Base-by-base conservation (phyloP, 805 yeast genomes). In the Kluyveromyces wickerhamii region DNA sequence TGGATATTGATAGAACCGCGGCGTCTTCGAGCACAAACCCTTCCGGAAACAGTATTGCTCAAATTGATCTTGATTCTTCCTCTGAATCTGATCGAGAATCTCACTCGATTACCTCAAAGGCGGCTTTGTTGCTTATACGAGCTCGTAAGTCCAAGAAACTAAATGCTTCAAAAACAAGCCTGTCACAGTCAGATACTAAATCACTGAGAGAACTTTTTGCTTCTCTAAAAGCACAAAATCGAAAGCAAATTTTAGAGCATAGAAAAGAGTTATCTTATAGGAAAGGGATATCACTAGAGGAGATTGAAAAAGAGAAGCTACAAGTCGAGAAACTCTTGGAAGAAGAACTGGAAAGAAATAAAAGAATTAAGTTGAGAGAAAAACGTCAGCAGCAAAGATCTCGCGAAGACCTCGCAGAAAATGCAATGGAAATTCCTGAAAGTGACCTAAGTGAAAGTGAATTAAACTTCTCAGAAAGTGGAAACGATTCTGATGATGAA, bases 271-370 rank as follows among this genome's bases (percentile, higher is more conserved):
- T 59, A 2, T 52, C 67, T 25, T 62, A 64, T n/a, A 61, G 63
- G 27, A 62, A 71, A 26, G 71, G 67, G 34, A 52, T 60, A 33
- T 71, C 65, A 27, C 36, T 68, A 48, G 59, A 49, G 24, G 54
- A 48, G 18, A 48, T 59, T 9, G 53, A 63, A 43, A 57, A 73
- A 60, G 60, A 57, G 34, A 64, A 62, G 37, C 54, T 52, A 23
- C 40, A 47, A 9, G 51, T 48, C 1, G 58, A 51, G 21, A 43
- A 49, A 27, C 48, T 57, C 41, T 56, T 74, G 43, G 72, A 72
- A 42, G 62, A 70, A 38, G 77, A 72, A 47, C 65, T 71, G 41
- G 67, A 66, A 37, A 62, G 77, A 43, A 71, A 61, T 11, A 52
- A 64, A 33, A 61, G 62, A 13, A 62, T 72, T 20, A 62, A 74